phyloP scores from a whole-genome alignment of 2,329 filamentous ascomycete genomes.

The Xylariaceae sp. region DNA sequence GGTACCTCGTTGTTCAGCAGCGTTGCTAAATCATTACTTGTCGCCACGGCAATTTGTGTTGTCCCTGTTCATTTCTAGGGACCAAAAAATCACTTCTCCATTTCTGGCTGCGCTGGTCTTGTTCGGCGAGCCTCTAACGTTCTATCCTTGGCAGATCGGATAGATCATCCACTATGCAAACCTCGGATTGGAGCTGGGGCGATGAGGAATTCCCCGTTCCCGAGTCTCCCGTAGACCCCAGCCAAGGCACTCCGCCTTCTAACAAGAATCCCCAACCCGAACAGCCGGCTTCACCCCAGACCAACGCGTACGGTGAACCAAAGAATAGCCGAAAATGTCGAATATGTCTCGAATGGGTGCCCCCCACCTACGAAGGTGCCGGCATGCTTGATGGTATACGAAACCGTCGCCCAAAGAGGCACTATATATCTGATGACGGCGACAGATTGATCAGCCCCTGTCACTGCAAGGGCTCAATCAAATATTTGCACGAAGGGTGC shows the following conservation, averaged over 20 bases:
- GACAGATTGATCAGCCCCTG: slow-evolving; percentile 76
- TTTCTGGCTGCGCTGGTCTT: background rate
- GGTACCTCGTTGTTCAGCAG: slow-evolving; percentile 8
- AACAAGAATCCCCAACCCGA: slow-evolving; percentile 16
- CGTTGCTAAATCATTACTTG: slow-evolving; percentile 3
- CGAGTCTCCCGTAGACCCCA: background rate
- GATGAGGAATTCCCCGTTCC: slow-evolving; percentile 3
- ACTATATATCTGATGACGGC: slow-evolving; percentile 26
- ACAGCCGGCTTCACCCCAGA: slow-evolving; percentile 16
- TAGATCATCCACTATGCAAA: slow-evolving; percentile 15
- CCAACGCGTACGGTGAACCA: slow-evolving; percentile 17
- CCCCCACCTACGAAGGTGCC: slow-evolving; percentile 42
- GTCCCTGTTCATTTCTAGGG: background rate
- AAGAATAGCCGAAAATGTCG: slow-evolving; percentile 58
- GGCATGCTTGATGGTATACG: slow-evolving; percentile 28
- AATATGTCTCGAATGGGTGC: slow-evolving; percentile 74
- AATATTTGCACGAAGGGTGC: slow-evolving; percentile 92
- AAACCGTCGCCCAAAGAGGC: slow-evolving; percentile 21
- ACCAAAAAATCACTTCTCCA: background rate
- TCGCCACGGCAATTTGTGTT: slow-evolving; percentile 1
- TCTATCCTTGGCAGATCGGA: background rate
- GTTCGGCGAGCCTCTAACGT: slow-evolving; percentile 6
- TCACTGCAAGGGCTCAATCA: slow-evolving; percentile 86
- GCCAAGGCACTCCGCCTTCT: slow-evolving; percentile 10
- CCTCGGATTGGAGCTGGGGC: slow-evolving; percentile 13